Evolutionary conservation across 345 rosid species (phyloP), one percentile per base, ranked within the genome.

Genomic region (Linum usitatissimum): DNA sequence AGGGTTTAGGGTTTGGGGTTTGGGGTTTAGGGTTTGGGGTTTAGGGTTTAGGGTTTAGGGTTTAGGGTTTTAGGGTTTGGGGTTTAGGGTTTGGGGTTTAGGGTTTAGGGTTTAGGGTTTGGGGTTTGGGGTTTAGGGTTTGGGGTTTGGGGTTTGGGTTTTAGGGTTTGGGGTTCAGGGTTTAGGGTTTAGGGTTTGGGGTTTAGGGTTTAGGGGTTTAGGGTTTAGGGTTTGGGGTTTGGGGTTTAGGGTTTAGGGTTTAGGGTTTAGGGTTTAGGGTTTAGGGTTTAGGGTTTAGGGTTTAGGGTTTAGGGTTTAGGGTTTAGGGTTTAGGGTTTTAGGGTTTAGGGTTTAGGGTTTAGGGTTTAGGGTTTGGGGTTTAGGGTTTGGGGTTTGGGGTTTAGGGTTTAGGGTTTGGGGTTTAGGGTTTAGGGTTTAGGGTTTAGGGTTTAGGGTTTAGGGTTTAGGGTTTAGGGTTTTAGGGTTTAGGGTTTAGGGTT

Each of bases 191-290:
- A 48, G 65, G 65, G 65, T 62, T 62, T 62, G 40, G 65, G 65
- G 65, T 62, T 62, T 62, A 42, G 28, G 28, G 28, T 23, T 23
- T 23, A 23, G 28, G 28, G 28, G 28, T 23, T 23, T 23, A 23
- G 28, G 65, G 65, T 23, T 23, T 23, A 23, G 28, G 28, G 28
- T 62, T 62, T 62, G 40, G 65, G 65, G 65, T 62, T 62, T 62
- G 40, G 65, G 65, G 64, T 62, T 62, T 62, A 62, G 65, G 65
- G 65, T 62, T 62, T 62, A 62, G 65, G 65, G 65, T 62, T 62
- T 62, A 62, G 65, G 65, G 65, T 12, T 62, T 62, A 18, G 31
- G 65, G 65, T 19, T 62, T 62, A 18, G 31, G 65, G 65, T 19
- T 62, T 62, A 36, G 31, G 66, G 66, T 28, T 63, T 63, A 23